Evolutionary conservation across 73 alveolate species (phyloP).

Genomic region (Paramecium biaurelia): DNA sequence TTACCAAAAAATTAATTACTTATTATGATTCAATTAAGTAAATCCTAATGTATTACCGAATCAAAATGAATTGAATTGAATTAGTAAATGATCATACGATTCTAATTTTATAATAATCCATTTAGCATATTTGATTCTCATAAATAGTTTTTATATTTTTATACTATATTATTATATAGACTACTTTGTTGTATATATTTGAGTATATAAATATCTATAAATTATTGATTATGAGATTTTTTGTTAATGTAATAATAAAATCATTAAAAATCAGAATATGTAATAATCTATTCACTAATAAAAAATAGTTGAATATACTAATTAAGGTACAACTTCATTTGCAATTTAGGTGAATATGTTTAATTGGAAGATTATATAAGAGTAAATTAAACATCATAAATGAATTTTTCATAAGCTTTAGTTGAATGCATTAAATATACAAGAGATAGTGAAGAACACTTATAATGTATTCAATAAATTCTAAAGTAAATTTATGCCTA

Average conservation of each 20-base stretch:
- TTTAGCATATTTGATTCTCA: background rate
- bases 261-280: background rate
- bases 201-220: background rate
- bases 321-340: background rate
- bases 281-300: background rate
- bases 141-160: background rate
- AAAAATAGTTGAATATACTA: background rate
- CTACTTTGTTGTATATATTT: too few species aligned
- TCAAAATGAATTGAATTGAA: too few species aligned
- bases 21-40: too few species aligned
- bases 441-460: constrained; percentile 25
- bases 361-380: background rate
- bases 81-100: background rate
- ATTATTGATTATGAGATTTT: background rate
- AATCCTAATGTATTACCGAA: too few species aligned
- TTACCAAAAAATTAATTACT: too few species aligned
- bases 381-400: background rate
- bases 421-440: background rate
- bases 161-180: too few species aligned
- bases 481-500: background rate
- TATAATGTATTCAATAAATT: background rate
- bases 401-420: constrained; percentile 5
- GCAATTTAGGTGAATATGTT: background rate
- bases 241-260: background rate
- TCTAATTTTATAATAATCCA: constrained; percentile 8